These are phyloP conservation scores for Aspergillus fijiensis DNA, from an alignment of 2,329 filamentous ascomycete species.

Conservation along the genomic window DNA sequence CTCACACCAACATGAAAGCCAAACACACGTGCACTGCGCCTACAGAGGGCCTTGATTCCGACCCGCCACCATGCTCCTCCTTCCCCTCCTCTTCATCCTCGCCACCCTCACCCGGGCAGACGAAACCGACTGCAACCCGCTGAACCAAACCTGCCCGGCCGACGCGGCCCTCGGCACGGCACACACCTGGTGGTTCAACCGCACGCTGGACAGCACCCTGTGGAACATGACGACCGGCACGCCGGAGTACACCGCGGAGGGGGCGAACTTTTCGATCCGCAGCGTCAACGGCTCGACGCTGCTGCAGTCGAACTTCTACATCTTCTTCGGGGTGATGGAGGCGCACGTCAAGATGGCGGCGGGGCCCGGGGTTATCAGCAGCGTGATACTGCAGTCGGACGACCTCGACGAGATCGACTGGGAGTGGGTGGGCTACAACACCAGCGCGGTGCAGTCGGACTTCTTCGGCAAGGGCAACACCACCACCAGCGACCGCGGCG, in stretches of 20 bases:
- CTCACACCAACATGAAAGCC: no score
- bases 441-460: background rate
- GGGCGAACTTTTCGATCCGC: no score
- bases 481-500: background rate
- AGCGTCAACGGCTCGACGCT: background rate
- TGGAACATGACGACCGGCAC: no score
- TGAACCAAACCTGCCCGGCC: constrained; percentile 1
- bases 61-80: no score
- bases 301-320: background rate
- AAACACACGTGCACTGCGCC: no score
- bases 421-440: constrained; percentile 3
- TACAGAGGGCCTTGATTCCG: no score
- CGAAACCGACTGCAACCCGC: background rate
- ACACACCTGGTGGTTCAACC: constrained; percentile 2
- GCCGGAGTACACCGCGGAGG: no score
- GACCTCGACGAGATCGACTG: constrained; percentile 2
- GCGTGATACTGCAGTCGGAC: constrained; percentile 1
- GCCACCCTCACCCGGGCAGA: no score
- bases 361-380: background rate
- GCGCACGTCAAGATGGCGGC: background rate
- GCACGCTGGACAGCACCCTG: background rate
- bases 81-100: no score
- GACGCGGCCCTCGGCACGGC: background rate
- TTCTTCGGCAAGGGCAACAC: background rate
- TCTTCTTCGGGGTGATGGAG: constrained; percentile 1